Conservation (phyloP, 345 rosid species). For the Arabidopsis arenosa region DNA sequence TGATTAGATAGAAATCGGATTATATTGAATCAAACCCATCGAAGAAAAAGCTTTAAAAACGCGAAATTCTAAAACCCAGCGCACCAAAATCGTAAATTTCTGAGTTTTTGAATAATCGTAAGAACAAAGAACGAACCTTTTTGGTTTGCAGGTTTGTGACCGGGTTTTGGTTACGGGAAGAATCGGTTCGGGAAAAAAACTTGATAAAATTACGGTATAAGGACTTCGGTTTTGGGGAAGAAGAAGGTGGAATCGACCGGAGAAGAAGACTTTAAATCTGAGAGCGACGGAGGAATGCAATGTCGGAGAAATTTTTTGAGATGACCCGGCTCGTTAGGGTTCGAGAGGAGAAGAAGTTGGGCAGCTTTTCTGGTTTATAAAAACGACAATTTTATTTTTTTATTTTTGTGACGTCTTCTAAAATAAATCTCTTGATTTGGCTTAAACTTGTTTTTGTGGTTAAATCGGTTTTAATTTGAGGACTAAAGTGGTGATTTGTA, state of each 20-base stretch:
- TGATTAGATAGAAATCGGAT: neutral
- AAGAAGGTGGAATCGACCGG: slow-evolving; percentile 34
- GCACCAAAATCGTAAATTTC: slow-evolving; percentile 27
- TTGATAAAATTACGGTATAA: slow-evolving; percentile 37
- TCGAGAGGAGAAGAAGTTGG: slow-evolving; percentile 40
- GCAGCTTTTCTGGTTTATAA: slow-evolving; percentile 47
- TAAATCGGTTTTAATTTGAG: slow-evolving; percentile 20
- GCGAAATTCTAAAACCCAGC: slow-evolving; percentile 20
- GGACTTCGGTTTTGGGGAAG: slow-evolving; percentile 43
- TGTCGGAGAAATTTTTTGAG: slow-evolving; percentile 25
- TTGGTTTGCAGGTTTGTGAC: slow-evolving; percentile 45
- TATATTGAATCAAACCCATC: neutral
- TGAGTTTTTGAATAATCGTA: neutral
- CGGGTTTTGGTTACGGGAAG: slow-evolving; percentile 40
- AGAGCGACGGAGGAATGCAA: slow-evolving; percentile 29
- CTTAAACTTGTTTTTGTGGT: slow-evolving; percentile 30
- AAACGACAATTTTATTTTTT: slow-evolving; percentile 26
- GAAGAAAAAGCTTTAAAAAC: neutral
- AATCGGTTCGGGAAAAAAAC: slow-evolving; percentile 42
- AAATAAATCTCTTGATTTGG: slow-evolving; percentile 3
- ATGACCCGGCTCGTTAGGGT: slow-evolving; percentile 49
- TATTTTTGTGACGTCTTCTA: too few species aligned
- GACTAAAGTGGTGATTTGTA: neutral
- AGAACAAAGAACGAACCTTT: slow-evolving; percentile 38
- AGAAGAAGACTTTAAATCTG: slow-evolving; percentile 4